These are phyloP conservation scores for Talaromyces liani DNA, from an alignment of 495 filamentous ascomycete genomes.

Conservation along the genomic window DNA sequence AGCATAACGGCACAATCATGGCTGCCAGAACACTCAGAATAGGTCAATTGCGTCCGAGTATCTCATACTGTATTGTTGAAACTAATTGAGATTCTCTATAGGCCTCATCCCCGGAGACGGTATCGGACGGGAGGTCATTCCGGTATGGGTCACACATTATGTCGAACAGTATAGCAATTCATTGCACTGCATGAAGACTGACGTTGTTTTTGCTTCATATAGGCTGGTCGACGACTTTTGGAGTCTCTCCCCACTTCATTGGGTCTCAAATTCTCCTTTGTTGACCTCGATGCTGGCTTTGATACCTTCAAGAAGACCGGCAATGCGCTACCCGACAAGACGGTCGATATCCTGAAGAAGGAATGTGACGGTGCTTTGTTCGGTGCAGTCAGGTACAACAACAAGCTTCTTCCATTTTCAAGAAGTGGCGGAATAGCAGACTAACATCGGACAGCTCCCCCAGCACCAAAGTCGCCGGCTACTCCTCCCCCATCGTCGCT, in stretches of 20 bases:
- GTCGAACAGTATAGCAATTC: too few relatives aligned
- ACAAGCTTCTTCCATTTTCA: neutral
- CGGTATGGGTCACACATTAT: slow-evolving; percentile 40
- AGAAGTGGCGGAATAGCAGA: neutral
- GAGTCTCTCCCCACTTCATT: slow-evolving; percentile 80
- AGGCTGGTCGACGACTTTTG: slow-evolving; percentile 80
- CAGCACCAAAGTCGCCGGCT: slow-evolving; percentile 78
- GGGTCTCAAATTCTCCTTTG: slow-evolving; percentile 86
- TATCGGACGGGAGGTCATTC: slow-evolving; percentile 97
- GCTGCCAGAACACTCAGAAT: slow-evolving; percentile 51
- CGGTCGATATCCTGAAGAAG: slow-evolving; percentile 71
- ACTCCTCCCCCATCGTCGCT: slow-evolving; percentile 95
- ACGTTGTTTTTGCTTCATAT: neutral
- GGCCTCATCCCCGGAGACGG: slow-evolving; percentile 97
- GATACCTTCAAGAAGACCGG: slow-evolving; percentile 87
- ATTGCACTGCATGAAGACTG: slow-evolving; percentile 9
- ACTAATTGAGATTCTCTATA: slow-evolving; percentile 29
- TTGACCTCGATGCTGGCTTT: slow-evolving; percentile 85
- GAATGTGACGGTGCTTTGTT: slow-evolving; percentile 97
- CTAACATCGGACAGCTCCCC: slow-evolving; percentile 52
- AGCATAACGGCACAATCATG: slow-evolving; percentile 2
- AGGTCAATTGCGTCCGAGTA: slow-evolving; percentile 28
- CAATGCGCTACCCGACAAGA: slow-evolving; percentile 79
- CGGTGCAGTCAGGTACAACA: slow-evolving; percentile 70
- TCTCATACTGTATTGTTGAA: slow-evolving; percentile 5